These are phyloP conservation scores for Kitagawia praeruptora DNA, from an alignment of 129 eudicot genomes.

Conservation along the genomic window DNA sequence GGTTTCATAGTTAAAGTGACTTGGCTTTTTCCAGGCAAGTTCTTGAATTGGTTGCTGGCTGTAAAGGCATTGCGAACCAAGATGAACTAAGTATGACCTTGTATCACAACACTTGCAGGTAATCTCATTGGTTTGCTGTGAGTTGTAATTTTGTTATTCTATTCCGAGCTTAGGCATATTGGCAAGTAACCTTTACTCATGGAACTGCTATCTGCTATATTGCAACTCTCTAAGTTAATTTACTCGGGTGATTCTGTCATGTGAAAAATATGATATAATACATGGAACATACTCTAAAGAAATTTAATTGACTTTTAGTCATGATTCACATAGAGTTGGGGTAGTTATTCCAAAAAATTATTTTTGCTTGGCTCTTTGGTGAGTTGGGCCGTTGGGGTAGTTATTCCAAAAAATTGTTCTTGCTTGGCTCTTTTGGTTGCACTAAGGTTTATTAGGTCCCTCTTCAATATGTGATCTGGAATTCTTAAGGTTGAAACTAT, in stretches of 20 bases:
- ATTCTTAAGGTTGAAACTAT: neutral
- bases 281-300: neutral
- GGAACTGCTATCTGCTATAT: neutral
- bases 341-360: neutral
- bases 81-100: constrained; percentile 62
- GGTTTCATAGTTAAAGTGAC: constrained; percentile 4
- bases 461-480: neutral
- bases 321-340: neutral
- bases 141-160: neutral
- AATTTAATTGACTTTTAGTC: neutral
- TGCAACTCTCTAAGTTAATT: neutral
- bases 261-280: neutral
- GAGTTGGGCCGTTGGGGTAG: neutral
- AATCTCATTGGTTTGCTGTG: neutral
- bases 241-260: neutral
- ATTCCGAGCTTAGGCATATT: neutral
- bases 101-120: constrained; percentile 99
- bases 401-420: neutral
- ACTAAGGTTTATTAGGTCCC: neutral
- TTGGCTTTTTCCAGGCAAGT: constrained; percentile 62
- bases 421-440: neutral
- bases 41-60: constrained; percentile 95
- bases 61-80: constrained; percentile 68
- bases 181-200: neutral
- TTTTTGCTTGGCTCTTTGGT: neutral